These are phyloP conservation scores for Rhizopogon vinicolor DNA, from an alignment of 768 basidiomycete species.

Conservation along the genomic window DNA sequence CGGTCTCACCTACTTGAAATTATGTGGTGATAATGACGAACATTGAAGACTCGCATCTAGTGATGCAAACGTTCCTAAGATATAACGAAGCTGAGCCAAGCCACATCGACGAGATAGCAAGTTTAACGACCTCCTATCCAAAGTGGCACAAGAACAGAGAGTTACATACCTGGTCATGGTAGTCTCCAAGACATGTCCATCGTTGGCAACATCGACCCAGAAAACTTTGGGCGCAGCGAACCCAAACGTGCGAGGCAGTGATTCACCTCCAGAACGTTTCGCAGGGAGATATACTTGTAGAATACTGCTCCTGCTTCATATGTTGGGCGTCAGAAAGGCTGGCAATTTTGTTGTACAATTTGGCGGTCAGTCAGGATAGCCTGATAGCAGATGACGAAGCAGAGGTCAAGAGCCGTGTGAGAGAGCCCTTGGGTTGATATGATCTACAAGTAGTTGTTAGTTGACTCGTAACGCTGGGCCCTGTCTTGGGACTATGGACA, in stretches of 20 bases:
- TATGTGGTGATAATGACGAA: conserved; percentile 14
- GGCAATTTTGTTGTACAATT: conserved; percentile 12
- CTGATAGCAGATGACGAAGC: conserved; percentile 27
- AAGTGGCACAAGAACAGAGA: conserved; percentile 5
- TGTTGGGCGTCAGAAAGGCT: conserved; percentile 31
- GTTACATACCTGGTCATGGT: conserved; percentile 13
- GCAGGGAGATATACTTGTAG: conserved; percentile 31
- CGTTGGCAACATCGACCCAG: conserved; percentile 36
- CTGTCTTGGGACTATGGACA: too few species aligned
- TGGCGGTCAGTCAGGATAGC: conserved; percentile 22
- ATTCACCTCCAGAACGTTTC: conserved; percentile 32
- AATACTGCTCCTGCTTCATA: conserved; percentile 26
- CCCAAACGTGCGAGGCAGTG: conserved; percentile 17
- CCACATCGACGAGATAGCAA: not conserved
- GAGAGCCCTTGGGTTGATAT: not conserved
- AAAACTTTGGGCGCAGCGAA: conserved; percentile 20
- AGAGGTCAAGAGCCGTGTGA: conserved; percentile 20
- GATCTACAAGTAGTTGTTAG: not conserved
- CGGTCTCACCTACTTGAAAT: conserved; percentile 6
- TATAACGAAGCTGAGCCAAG: conserved; percentile 27
- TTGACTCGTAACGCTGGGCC: not conserved
- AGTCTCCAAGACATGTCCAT: conserved; percentile 27
- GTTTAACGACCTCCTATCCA: conserved; percentile 1
- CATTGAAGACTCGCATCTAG: conserved; percentile 31
- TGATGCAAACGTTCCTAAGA: conserved; percentile 22